A percentile compares a stretch with the other conserved stretches of the same genome.
phyloP scores from a whole-genome alignment of 352 stramenopile genomes.

The Pilasporangium apinafurcum region DNA sequence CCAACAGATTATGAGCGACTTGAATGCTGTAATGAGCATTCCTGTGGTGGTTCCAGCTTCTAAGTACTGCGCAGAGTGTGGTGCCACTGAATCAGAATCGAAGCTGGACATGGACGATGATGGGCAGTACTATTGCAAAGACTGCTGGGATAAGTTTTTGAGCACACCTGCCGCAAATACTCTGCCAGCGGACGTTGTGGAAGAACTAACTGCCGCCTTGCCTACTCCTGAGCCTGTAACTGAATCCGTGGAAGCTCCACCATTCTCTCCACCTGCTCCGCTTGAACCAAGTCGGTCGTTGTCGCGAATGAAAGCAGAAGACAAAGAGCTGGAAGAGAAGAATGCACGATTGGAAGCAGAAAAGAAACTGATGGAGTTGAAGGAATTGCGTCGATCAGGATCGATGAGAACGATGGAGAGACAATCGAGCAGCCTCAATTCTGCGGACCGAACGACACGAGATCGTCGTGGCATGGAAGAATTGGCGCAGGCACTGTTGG shows the following conservation, averaged over 20 bases:
- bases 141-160: constrained; percentile 85
- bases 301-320: constrained; percentile 28
- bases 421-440: constrained; percentile 40
- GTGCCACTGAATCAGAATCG: constrained; percentile 64
- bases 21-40: constrained; percentile 79
- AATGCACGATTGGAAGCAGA: constrained; percentile 74
- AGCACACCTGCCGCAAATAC: constrained; percentile 23
- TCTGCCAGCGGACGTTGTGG: constrained; percentile 6
- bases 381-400: constrained; percentile 62
- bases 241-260: constrained; percentile 12
- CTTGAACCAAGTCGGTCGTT: too few species aligned
- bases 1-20: constrained; percentile 65
- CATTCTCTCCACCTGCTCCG: too few species aligned
- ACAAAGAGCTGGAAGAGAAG: constrained; percentile 64
- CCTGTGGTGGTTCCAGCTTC: constrained; percentile 61
- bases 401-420: constrained; percentile 53
- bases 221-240: background rate
- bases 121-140: constrained; percentile 83
- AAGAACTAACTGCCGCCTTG: constrained; percentile 5
- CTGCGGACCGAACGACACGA: constrained; percentile 52
- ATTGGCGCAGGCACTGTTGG: constrained; percentile 64
- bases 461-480: constrained; percentile 75
- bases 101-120: constrained; percentile 79
- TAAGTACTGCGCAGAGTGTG: constrained; percentile 81
- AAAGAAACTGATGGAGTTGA: constrained; percentile 76